Evolutionary conservation across 139 green algal species (phyloP), one percentile per base, ranked within the genome.

Genomic region (Coccomyxa sp.): DNA sequence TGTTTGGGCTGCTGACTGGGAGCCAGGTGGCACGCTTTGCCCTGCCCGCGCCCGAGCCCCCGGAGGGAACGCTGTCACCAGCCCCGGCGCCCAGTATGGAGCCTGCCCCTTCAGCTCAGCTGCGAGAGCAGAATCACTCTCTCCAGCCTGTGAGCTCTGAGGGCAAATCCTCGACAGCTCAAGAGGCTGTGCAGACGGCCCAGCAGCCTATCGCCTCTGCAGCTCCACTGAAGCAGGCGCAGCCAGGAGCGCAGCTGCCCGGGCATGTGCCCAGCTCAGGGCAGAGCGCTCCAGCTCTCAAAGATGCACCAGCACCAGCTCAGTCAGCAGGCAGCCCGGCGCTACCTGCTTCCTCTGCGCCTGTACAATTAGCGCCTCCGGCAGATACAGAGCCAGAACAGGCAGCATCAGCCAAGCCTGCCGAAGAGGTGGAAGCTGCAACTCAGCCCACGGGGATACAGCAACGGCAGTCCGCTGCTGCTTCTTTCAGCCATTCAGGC

Each of bases 1-100:
- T 96, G 75, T 92, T 87, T 29, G 88, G 88, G 37, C 79, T 95
- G 82, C 82, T 97, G 55, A 87, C 84, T 72, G 90, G 82, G n/a
- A 78, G 81, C 0, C 74, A 87, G 40, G 84, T 82, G 0, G 84
- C 86, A 0, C 79, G 81, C 14, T 95, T 91, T 83, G 92, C 92
- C 22, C 85, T 96, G 74, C 91, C 92, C 9, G 83, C 92, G 5
- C 85, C 89, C 6, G 34, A 76, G 31, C 33, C 64, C 24, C 64
- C 64, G 64, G 29, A 34, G 64, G 29, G 24, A 71, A 29, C 64
- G 5, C 50, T 22, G 18, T 31, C 27, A 22, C 27, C 50, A 64
- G 50, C 50, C 18, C 50, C 50, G 2, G 50, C 50, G 22, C 50
- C 50, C 50, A n/a, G n/a, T n/a, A n/a, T n/a, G 18, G 18, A 64